phyloP scores from a whole-genome alignment of 2,329 filamentous ascomycete genomes.

The Stagonosporopsis rhizophila region DNA sequence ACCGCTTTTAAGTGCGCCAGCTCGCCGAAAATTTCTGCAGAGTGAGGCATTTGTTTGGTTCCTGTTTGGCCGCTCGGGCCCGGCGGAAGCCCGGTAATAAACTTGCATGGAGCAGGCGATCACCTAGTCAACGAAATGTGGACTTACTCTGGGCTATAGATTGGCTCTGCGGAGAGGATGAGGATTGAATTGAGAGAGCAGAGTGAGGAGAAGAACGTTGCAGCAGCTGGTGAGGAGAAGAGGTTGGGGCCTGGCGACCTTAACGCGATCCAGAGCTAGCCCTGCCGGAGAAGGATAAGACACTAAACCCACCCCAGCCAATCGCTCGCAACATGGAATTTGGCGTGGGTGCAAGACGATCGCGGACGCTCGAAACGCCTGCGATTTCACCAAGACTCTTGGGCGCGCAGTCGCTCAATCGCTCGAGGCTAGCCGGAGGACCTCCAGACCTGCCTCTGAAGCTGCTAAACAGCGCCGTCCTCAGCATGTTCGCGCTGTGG shows the following conservation, averaged over 20 bases:
- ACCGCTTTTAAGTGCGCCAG: constrained; percentile 42
- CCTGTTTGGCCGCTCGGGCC: constrained; percentile 36
- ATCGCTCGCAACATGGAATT: constrained; percentile 7
- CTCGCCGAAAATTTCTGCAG: constrained; percentile 45
- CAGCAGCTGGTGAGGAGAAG: constrained; percentile 18
- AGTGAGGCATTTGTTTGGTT: constrained; percentile 48
- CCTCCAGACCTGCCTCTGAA: neutral
- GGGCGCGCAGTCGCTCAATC: constrained; percentile 2
- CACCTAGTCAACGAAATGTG: constrained; percentile 28
- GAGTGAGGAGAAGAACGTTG: constrained; percentile 19
- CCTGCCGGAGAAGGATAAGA: constrained; percentile 12
- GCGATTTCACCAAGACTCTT: constrained; percentile 17
- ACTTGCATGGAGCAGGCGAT: constrained; percentile 31
- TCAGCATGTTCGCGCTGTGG: constrained; percentile 11
- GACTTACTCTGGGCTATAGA: constrained; percentile 38
- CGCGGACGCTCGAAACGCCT: constrained; percentile 21
- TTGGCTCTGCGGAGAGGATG: constrained; percentile 23
- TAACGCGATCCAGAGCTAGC: constrained; percentile 14
- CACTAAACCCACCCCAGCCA: constrained; percentile 9
- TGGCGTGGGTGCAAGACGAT: constrained; percentile 16
- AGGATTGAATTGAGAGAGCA: constrained; percentile 14
- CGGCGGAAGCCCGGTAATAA: constrained; percentile 38
- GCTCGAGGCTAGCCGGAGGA: neutral
- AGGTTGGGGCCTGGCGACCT: constrained; percentile 20
- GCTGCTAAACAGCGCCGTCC: neutral